These are phyloP conservation scores for Neurospora sp. DNA, from an alignment of 495 filamentous ascomycete genomes.

Conservation along the genomic window DNA sequence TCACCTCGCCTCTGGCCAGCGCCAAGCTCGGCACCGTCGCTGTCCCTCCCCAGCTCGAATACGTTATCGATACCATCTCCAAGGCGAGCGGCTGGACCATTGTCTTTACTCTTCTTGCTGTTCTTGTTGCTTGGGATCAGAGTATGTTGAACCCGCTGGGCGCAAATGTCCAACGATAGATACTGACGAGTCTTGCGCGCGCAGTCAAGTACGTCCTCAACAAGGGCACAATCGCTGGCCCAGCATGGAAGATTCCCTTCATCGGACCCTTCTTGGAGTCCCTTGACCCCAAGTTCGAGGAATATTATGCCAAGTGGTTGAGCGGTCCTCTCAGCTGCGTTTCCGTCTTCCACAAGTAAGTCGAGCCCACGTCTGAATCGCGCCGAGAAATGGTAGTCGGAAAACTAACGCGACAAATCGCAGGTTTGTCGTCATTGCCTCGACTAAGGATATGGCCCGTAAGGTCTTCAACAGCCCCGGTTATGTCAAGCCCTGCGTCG, in stretches of 20 bases:
- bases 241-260: conserved; percentile 78
- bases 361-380: neutral
- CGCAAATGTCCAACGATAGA: neutral
- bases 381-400: neutral
- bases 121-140: conserved; percentile 78
- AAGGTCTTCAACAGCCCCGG: conserved; percentile 94
- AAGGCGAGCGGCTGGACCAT: conserved; percentile 55
- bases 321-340: conserved; percentile 91
- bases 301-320: conserved; percentile 86
- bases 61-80: conserved; percentile 31
- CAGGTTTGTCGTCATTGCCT: conserved; percentile 96
- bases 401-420: neutral
- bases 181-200: conserved; percentile 5
- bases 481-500: conserved; percentile 94
- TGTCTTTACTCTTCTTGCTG: conserved; percentile 51
- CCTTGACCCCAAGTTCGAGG: conserved; percentile 80
- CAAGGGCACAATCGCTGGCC: conserved; percentile 80
- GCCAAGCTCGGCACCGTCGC: conserved; percentile 39
- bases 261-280: conserved; percentile 94
- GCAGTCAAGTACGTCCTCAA: conserved; percentile 75
- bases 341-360: conserved; percentile 98
- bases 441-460: conserved; percentile 87
- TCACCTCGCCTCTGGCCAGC: conserved; percentile 67
- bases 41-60: conserved; percentile 34
- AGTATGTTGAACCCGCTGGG: conserved; percentile 39